Conservation (phyloP, 495 filamentous ascomycete species). For the Diplogelasinospora grovesii region DNA sequence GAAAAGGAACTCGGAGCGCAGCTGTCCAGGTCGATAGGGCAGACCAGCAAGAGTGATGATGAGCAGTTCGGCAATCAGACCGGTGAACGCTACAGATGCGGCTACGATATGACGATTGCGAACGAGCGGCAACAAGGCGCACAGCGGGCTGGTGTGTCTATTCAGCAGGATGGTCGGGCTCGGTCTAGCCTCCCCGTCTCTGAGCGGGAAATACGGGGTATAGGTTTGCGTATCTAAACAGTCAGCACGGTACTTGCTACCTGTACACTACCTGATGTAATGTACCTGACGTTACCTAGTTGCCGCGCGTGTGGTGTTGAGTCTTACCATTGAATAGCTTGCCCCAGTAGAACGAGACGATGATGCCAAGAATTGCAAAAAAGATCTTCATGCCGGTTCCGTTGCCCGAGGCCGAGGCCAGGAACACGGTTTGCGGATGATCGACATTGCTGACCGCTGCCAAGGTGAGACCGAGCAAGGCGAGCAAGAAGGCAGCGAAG, state of each 20-base stretch:
- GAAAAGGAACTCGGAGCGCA: constrained; percentile 22
- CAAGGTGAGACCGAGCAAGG: constrained; percentile 14
- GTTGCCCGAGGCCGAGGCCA: constrained; percentile 1
- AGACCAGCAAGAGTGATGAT: constrained; percentile 23
- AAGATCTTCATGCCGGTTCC: constrained; percentile 12
- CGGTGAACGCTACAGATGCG: constrained; percentile 19
- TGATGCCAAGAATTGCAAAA: constrained; percentile 14
- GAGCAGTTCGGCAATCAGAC: constrained; percentile 21
- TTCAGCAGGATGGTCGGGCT: constrained; percentile 19
- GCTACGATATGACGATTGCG: constrained; percentile 15
- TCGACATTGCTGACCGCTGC: constrained; percentile 12
- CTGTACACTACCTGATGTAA: no score
- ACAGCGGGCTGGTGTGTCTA: constrained; percentile 19
- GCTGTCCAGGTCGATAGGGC: constrained; percentile 26
- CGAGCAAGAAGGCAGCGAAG: constrained; percentile 8
- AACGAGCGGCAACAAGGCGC: constrained; percentile 20
- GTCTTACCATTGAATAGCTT: constrained; percentile 12
- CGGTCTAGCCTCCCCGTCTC: constrained; percentile 7
- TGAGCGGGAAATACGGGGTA: constrained; percentile 12
- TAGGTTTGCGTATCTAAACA: constrained; percentile 14
- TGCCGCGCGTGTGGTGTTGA: no score
- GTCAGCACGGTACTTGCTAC: neutral
- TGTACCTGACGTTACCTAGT: no score
- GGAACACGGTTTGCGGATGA: constrained; percentile 10
- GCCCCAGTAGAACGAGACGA: constrained; percentile 16